Base-by-base conservation (phyloP, 2,329 filamentous ascomycete genomes). In the Talaromyces sp. region DNA sequence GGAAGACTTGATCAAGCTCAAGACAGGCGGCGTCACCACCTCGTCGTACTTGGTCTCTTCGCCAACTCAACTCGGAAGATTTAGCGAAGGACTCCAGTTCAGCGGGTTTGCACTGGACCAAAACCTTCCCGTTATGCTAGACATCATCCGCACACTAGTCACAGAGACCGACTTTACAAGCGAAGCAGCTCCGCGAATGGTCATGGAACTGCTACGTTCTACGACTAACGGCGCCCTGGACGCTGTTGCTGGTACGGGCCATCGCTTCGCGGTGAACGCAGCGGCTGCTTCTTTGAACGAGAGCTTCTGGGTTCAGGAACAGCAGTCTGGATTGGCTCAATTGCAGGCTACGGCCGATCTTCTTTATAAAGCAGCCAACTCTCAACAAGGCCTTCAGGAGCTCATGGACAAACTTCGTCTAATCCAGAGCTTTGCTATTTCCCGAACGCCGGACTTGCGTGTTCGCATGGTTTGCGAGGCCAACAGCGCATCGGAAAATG, bases 1-100 rank as follows among this genome's bases (percentile, higher is more conserved):
- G 57, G 95, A 99, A 75, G 95, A 98, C 71, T 78, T 93, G 60
- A 97, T 99, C 75, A 98, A 98, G 75, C 83, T 98, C 33, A 96
- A 96, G 79, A 98, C 95, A 1, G 95, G 95, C 23, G 95, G 95
- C 9, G 85, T 99, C 42, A 90, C 88, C 2, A 87, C 96, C 16
- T 88, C 89, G 1, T 93, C 96, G 68, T 90, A 96, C 76, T 86
- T 89, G n/a, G 87, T 89, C 0, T 86, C 93, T 0, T 92, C 88
- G 2, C 91, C 94, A 0, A 83, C 83, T 1, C 86, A 94, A 66
- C 86, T 91, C 60, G 82, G 84, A 33, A 80, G 84, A 30, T 89
- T 88, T 8, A 87, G 85, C 18, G 95, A 99, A 76, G 95, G 95
- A 0, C 79, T 99, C 30, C 85, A 89, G 12, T 88, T 98, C 61